Evolutionary conservation across 2,329 filamentous ascomycete species (phyloP), one percentile per base, ranked within the genome.

Genomic region (Zymoseptoria pseudotritici): DNA sequence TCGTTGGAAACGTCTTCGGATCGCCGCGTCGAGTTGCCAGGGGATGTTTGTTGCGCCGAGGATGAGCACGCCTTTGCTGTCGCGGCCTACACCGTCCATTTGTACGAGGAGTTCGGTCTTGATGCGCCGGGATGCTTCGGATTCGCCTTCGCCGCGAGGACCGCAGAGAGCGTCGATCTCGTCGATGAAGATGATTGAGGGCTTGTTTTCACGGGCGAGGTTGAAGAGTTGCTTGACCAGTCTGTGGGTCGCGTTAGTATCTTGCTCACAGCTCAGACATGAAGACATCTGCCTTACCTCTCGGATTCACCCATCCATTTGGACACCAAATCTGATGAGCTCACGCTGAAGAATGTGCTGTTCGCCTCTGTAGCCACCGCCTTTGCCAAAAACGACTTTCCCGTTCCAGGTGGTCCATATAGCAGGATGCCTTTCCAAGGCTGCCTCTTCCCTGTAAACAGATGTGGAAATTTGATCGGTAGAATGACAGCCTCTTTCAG

Each of bases 231-330:
- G 89, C 73, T 97, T 97, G 59, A 99, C 94, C 68, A 99, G 83
- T 71, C 91, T 95, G 70, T 54, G 17, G 9, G 69, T 29, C 67
- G 64, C 51, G 55, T 63, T 21, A 61, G 57, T 52, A 60, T 55
- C 36, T 50, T 13, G n/a, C 26, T 17, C 13, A 5, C 20, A 7
- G 42, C 20, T 31, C 50, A 10, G 2, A 7, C 17, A 10, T 26
- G 11, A n/a, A 7, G 13, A n/a, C 17, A 26, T 8, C n/a, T 2
- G 17, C 69, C 81, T 54, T 79, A 95, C 90, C 91, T 86, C 85
- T 99, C 94, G 81, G 90, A 95, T 77, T 99, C 94, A 79, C 94
- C 94, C 94, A 99, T 99, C 94, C 94, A 99, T 74, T 99, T 99
- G 75, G 91, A 96, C 62, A 99, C 94, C 75, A 99, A 76, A 74